Conservation (phyloP, 441 rosid genomes). For the Caryocar brasiliense region DNA sequence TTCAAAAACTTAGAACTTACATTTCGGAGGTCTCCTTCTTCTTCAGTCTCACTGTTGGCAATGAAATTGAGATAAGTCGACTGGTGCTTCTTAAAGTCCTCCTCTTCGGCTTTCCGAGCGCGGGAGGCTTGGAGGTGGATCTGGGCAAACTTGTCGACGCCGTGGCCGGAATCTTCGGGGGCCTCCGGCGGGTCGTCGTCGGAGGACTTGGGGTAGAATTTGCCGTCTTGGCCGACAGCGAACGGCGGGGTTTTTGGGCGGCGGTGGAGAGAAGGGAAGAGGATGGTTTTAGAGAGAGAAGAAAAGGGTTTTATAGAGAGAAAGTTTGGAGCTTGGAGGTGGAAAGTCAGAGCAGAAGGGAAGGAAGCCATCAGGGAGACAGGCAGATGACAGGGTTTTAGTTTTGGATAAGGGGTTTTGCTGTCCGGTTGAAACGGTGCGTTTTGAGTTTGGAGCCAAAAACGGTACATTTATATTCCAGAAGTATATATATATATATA, state of each 20-base stretch:
- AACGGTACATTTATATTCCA: too few species aligned
- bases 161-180: constrained; percentile 72
- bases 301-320: constrained; percentile 23
- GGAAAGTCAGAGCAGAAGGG: constrained; percentile 13
- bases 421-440: too few species aligned
- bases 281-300: constrained; percentile 13
- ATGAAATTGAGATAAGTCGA: constrained; percentile 64
- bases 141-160: constrained; percentile 63
- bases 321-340: constrained; percentile 9
- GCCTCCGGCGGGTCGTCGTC: constrained; percentile 90
- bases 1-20: background rate
- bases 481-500: too few species aligned
- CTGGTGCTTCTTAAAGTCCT: constrained; percentile 60
- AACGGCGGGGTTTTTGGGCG: background rate
- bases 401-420: too few species aligned
- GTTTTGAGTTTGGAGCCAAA: too few species aligned
- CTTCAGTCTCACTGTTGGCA: constrained; percentile 62
- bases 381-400: too few species aligned
- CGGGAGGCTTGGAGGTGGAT: constrained; percentile 66
- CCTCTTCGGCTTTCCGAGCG: constrained; percentile 57
- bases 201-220: constrained; percentile 50
- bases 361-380: background rate
- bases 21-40: constrained; percentile 30
- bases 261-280: constrained; percentile 9
- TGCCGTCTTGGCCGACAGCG: constrained; percentile 37